Evolutionary conservation across 73 alveolate species (phyloP), one percentile per base, ranked within the genome.

Genomic region (Stentor coeruleus): DNA sequence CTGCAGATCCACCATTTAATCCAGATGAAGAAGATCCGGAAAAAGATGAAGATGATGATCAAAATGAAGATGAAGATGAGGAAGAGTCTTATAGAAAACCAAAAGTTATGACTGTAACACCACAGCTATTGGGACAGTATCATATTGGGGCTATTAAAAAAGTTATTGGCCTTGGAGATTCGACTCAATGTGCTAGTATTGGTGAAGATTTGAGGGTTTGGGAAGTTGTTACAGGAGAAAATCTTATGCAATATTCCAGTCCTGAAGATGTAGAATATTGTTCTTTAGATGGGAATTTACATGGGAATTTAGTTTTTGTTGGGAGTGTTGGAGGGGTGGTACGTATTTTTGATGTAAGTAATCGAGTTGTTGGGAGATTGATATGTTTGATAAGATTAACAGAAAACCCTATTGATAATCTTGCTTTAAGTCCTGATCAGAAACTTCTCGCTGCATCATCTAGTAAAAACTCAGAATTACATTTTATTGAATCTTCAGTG

Each of bases 1-100:
- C 94, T 82, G 96, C 94, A 28, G 99, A 95, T 77, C 98, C 96
- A 59, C 93, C 88, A 59, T 83, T 91, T 49, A 82, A 95, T 37
- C 98, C 91, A 81, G 94, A 93, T 74, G 96, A 91, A 31, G 94
- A 88, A 40, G 99, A 95, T 57, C 94, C 90, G 28, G 93, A 95
- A 58, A 88, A 91, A 79, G 90, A 81, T 79, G 90, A 85, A 58
- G 96, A 91, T 60, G 89, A 84, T 0, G 90, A 89, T 36, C 38
- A 14, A 39, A 74, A 84, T 85, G 84, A 92, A 87, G 80, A 82
- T 76, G 49, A 84, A 81, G 85, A 82, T 37, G 58, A 11, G 82
- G 59, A 89, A 41, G 41, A 85, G 88, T 15, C 93, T 92, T 3
- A 58, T 87, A 39, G 84, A 79, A 3, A 92, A 88, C 57, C 95